These are phyloP conservation scores for Camelina hispida DNA, from an alignment of 345 rosid genomes.

Conservation along the genomic window DNA sequence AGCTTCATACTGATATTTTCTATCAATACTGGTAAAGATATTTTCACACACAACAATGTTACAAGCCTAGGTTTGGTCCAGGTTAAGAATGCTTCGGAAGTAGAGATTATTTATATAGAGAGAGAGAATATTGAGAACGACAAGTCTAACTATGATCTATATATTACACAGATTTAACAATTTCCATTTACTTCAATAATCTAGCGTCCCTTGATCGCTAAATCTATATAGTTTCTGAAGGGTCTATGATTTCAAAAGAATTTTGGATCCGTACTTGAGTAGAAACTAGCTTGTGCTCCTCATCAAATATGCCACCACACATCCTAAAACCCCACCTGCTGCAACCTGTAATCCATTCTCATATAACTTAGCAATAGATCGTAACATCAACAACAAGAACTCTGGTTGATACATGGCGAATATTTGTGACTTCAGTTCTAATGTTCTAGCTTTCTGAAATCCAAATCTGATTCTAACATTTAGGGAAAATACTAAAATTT, in stretches of 20 bases:
- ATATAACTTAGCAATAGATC: slow-evolving; percentile 1
- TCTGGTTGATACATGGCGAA: background rate
- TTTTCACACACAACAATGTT: background rate
- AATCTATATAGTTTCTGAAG: slow-evolving; percentile 16
- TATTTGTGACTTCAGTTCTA: background rate
- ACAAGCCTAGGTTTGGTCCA: background rate
- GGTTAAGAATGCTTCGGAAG: background rate
- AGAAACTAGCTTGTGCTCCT: slow-evolving; percentile 54
- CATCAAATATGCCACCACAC: slow-evolving; percentile 75
- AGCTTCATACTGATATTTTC: slow-evolving; percentile 15
- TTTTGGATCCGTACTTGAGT: slow-evolving; percentile 3
- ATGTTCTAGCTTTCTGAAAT: slow-evolving; percentile 6
- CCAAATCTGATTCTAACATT: slow-evolving; percentile 19
- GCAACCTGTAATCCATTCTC: slow-evolving; percentile 64
- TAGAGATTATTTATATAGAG: slow-evolving; percentile 4
- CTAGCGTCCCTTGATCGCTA: slow-evolving; percentile 22
- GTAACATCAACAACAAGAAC: background rate
- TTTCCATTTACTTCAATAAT: slow-evolving; percentile 32
- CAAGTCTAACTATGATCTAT: slow-evolving; percentile 33
- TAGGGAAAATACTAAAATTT: background rate
- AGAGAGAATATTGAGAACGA: slow-evolving; percentile 10
- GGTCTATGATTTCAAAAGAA: slow-evolving; percentile 37
- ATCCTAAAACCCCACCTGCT: slow-evolving; percentile 81
- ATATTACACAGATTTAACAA: slow-evolving; percentile 35
- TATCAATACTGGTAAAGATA: background rate